A percentile compares a stretch with the other conserved stretches of the same genome.
These are phyloP conservation scores for Cocos nucifera DNA, from an alignment of 176 grass and related monocot species.

Conservation along the genomic window DNA sequence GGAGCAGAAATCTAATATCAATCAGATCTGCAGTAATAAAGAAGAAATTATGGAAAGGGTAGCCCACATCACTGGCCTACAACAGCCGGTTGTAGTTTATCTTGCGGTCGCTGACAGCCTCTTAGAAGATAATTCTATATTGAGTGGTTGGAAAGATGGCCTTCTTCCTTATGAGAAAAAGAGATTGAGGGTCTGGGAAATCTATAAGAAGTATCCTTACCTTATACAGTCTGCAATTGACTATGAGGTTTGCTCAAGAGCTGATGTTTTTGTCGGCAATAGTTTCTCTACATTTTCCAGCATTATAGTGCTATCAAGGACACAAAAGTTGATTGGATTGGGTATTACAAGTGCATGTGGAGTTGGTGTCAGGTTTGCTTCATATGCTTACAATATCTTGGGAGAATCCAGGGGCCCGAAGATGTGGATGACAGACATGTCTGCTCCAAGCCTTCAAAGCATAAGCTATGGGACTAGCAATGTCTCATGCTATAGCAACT, in stretches of 20 bases:
- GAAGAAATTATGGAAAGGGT: constrained; percentile 84
- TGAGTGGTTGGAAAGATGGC: constrained; percentile 84
- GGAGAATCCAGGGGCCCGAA: constrained; percentile 44
- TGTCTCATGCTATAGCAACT: constrained; percentile 53
- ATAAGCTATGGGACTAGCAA: constrained; percentile 86
- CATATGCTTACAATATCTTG: constrained; percentile 81
- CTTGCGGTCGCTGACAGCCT: constrained; percentile 94
- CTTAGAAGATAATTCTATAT: constrained; percentile 77
- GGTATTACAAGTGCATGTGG: constrained; percentile 60
- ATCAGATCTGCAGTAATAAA: constrained; percentile 95
- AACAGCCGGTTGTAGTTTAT: constrained; percentile 31
- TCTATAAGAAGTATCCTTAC: constrained; percentile 70
- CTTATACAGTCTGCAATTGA: constrained; percentile 98
- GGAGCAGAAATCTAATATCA: constrained; percentile 55
- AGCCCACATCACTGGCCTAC: constrained; percentile 61
- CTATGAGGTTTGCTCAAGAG: constrained; percentile 81
- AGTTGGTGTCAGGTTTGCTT: constrained; percentile 33
- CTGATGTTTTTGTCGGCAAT: constrained; percentile 84
- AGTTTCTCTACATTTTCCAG: constrained; percentile 98
- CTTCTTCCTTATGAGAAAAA: constrained; percentile 88
- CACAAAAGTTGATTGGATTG: constrained; percentile 52
- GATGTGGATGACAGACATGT: constrained; percentile 87
- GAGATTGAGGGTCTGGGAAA: constrained; percentile 66
- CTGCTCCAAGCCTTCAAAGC: constrained; percentile 50
- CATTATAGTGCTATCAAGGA: constrained; percentile 76